Evolutionary conservation across 331 rosid genomes (phyloP).

Genomic region (Phaseolus coccineus): DNA sequence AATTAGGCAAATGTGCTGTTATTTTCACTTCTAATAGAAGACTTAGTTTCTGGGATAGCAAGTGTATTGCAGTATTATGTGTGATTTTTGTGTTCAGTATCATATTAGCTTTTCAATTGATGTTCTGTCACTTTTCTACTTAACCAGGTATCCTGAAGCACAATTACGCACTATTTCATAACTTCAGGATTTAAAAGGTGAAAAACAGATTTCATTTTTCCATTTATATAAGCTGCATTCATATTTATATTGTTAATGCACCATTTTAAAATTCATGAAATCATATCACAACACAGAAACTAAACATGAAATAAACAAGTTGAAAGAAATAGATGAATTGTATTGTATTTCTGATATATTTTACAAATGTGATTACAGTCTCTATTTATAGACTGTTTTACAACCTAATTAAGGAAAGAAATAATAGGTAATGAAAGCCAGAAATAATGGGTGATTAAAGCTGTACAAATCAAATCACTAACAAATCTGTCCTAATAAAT

Average conservation of each 20-base stretch:
- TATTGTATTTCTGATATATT: too few species aligned
- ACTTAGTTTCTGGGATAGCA: neutral
- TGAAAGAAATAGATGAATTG: too few species aligned
- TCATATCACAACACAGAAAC: conserved; percentile 26
- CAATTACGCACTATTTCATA: conserved; percentile 6
- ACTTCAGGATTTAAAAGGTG: conserved; percentile 18
- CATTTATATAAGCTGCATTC: conserved; percentile 32
- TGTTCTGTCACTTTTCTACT: neutral
- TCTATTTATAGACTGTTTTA: too few species aligned
- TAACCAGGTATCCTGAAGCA: conserved; percentile 33
- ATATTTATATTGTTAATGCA: conserved; percentile 3
- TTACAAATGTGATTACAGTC: too few species aligned
- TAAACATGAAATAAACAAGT: conserved; percentile 27
- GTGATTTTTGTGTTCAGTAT: neutral
- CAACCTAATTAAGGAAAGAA: too few species aligned
- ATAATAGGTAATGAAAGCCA: too few species aligned
- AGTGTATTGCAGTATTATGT: neutral
- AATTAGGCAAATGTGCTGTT: neutral
- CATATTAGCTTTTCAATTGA: neutral
- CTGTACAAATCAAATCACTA: too few species aligned
- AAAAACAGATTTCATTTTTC: neutral
- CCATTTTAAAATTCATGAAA: conserved; percentile 26
- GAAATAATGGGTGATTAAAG: too few species aligned
- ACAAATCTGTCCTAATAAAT: too few species aligned
- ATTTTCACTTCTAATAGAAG: neutral